A percentile compares a stretch with the other conserved stretches of the same genome.
Conservation (phyloP, 352 stramenopile genomes). For the Globisporangium yorkense region DNA sequence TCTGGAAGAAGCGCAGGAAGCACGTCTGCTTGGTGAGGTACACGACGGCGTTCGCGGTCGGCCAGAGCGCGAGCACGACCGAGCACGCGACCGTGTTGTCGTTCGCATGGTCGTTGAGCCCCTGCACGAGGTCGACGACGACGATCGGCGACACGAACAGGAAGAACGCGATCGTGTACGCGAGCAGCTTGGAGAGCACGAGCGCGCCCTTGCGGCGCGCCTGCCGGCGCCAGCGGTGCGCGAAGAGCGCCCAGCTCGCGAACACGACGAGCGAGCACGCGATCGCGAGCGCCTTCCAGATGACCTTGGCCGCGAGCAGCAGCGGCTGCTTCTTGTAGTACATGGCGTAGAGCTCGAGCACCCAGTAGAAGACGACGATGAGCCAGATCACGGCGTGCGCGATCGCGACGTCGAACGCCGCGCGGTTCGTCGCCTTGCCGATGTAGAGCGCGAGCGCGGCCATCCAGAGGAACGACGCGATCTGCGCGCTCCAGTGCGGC, state of each 20-base stretch:
- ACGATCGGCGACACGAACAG: slow-evolving; percentile 69
- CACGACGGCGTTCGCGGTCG: slow-evolving; percentile 69
- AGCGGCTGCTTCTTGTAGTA: slow-evolving; percentile 45
- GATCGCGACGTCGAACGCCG: slow-evolving; percentile 67
- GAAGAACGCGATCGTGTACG: slow-evolving; percentile 74
- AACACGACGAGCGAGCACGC: slow-evolving; percentile 55
- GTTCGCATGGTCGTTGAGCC: slow-evolving; percentile 31
- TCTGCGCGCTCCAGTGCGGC: slow-evolving; percentile 70
- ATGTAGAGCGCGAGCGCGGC: slow-evolving; percentile 73
- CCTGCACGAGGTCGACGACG: slow-evolving; percentile 48
- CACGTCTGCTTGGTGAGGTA: slow-evolving; percentile 64
- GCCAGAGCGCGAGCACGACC: slow-evolving; percentile 67
- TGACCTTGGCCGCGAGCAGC: slow-evolving; percentile 46
- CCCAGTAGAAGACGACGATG: slow-evolving; percentile 67
- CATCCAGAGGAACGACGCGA: slow-evolving; percentile 80
- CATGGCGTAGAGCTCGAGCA: slow-evolving; percentile 62
- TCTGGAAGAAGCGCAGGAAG: slow-evolving; percentile 52
- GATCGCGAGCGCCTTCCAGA: slow-evolving; percentile 68
- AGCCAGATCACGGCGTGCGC: slow-evolving; percentile 77
- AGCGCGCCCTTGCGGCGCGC: slow-evolving; percentile 37
- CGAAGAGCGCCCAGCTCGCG: slow-evolving; percentile 54
- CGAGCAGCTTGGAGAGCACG: slow-evolving; percentile 72
- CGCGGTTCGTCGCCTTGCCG: slow-evolving; percentile 40
- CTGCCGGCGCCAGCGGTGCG: slow-evolving; percentile 40
- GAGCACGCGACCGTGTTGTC: slow-evolving; percentile 32